These are phyloP conservation scores for Candida buenavistaensis DNA, from an alignment of 1,139 yeast species.

Conservation along the genomic window DNA sequence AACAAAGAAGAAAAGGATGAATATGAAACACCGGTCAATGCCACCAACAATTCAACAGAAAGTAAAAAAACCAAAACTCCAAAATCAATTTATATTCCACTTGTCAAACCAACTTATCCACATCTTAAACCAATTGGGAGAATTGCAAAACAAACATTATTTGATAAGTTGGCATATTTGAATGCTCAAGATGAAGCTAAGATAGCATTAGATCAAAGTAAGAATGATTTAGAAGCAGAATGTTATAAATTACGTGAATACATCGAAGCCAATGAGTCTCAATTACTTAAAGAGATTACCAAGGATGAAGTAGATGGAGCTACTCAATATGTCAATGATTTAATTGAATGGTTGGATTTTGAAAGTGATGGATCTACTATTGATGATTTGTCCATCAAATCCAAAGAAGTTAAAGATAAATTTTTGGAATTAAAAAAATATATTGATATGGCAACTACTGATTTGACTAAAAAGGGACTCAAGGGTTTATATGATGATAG, in stretches of 20 bases:
- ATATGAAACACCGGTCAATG: conserved; percentile 13
- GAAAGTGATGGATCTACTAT: conserved; percentile 60
- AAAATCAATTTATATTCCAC: conserved; percentile 16
- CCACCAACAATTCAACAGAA: conserved; percentile 17
- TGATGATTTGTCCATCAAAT: conserved; percentile 36
- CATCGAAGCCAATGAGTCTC: conserved; percentile 49
- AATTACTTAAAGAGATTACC: conserved; percentile 33
- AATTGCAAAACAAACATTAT: conserved; percentile 35
- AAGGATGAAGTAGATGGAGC: conserved; percentile 30
- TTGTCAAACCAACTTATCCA: conserved; percentile 36
- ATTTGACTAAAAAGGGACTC: conserved; percentile 38
- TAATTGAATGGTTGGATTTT: conserved; percentile 78
- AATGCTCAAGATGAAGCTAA: conserved; percentile 48
- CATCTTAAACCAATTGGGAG: conserved; percentile 47
- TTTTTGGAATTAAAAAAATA: conserved; percentile 22
- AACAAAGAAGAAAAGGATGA: conserved; percentile 17
- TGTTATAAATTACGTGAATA: conserved; percentile 58
- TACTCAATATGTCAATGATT: conserved; percentile 38
- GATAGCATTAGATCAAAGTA: conserved; percentile 45
- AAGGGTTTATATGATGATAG: conserved; percentile 42
- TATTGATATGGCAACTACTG: conserved; percentile 29
- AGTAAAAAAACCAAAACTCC: conserved; percentile 22
- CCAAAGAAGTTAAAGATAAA: conserved; percentile 20
- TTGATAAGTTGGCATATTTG: conserved; percentile 30
- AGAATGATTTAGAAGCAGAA: conserved; percentile 57